Evolutionary conservation across 441 rosid species (phyloP).

Genomic region (Melastoma candidum): DNA sequence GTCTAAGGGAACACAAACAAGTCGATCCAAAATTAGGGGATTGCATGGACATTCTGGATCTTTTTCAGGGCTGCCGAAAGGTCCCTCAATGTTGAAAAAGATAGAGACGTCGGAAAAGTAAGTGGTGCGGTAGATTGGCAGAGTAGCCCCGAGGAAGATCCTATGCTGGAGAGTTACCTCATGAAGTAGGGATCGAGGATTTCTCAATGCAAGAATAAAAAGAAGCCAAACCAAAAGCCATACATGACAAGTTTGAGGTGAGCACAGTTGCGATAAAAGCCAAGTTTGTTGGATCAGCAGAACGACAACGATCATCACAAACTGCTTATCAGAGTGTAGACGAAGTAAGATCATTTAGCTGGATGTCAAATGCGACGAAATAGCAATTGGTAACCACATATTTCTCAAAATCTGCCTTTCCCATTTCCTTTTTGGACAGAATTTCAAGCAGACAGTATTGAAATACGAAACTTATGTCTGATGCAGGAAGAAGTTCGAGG

Average conservation of each 20-base stretch:
- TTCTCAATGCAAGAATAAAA: slow-evolving; percentile 52
- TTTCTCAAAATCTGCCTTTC: too few species aligned
- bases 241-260: slow-evolving; percentile 84
- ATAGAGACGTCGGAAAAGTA: slow-evolving; percentile 35
- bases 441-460: too few species aligned
- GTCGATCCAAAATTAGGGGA: slow-evolving; percentile 28
- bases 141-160: slow-evolving; percentile 27
- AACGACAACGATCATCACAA: slow-evolving; percentile 36
- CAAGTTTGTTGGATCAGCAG: slow-evolving; percentile 50
- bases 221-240: slow-evolving; percentile 82
- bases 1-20: slow-evolving; percentile 23
- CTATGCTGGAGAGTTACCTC: slow-evolving; percentile 29
- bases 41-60: slow-evolving; percentile 45
- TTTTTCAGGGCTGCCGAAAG: slow-evolving; percentile 51
- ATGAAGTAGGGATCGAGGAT: slow-evolving; percentile 34
- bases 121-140: slow-evolving; percentile 24
- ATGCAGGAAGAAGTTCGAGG: too few species aligned
- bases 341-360: slow-evolving; percentile 58
- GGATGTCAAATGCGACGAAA: slow-evolving; percentile 46
- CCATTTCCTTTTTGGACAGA: too few species aligned
- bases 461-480: too few species aligned
- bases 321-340: slow-evolving; percentile 50
- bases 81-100: slow-evolving; percentile 29
- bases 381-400: slow-evolving; percentile 23
- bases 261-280: slow-evolving; percentile 86